These are phyloP conservation scores for Heterobasidion parviporum DNA, from an alignment of 1,284 basidiomycete genomes.

Conservation along the genomic window DNA sequence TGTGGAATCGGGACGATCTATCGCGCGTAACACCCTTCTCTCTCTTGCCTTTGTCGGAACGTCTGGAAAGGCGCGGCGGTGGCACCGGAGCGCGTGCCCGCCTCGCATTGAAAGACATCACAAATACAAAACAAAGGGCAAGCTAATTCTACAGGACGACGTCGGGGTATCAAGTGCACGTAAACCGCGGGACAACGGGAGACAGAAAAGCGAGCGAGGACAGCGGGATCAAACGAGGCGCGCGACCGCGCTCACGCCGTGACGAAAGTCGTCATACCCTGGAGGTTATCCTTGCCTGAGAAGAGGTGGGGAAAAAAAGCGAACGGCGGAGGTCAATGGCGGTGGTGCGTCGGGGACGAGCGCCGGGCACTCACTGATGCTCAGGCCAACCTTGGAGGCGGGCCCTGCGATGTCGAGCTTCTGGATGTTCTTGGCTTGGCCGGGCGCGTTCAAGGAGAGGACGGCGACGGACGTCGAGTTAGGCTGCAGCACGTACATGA, in stretches of 20 bases:
- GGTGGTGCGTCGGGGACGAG: no score
- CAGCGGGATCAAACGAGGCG: background rate
- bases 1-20: no score
- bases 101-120: no score
- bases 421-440: conserved; percentile 29
- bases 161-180: no score
- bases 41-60: no score
- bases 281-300: conserved; percentile 28
- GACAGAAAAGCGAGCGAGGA: background rate
- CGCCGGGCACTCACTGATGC: conserved; percentile 23
- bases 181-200: background rate
- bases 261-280: conserved; percentile 34
- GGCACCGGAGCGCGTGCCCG: no score
- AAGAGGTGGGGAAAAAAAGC: no score
- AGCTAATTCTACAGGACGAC: no score
- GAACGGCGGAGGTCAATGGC: background rate
- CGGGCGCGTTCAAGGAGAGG: conserved; percentile 30
- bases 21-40: no score
- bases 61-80: no score
- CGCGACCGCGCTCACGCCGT: conserved; percentile 3
- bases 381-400: conserved; percentile 27
- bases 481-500: conserved; percentile 35
- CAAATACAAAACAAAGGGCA: no score
- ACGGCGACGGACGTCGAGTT: conserved; percentile 33
- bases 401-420: conserved; percentile 30